Conservation (phyloP, 1,284 basidiomycete genomes). For the Rhodotorula sp. region DNA sequence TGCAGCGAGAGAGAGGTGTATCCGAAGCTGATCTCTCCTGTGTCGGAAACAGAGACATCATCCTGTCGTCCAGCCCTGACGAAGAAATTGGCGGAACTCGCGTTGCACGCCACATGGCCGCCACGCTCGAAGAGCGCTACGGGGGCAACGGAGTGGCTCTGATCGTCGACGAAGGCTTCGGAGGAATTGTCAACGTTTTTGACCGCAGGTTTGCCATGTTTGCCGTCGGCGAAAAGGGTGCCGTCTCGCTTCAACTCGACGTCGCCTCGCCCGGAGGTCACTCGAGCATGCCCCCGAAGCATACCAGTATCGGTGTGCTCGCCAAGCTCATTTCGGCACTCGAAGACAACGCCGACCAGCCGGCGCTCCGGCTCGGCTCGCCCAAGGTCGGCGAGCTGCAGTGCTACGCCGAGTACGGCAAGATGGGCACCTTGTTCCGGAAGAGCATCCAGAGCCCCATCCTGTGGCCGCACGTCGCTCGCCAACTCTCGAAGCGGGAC, state of each 20-base stretch:
- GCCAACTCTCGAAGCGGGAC: slow-evolving; percentile 50
- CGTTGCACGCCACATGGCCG: slow-evolving; percentile 59
- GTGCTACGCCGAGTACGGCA: slow-evolving; percentile 57
- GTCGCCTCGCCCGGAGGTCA: slow-evolving; percentile 44
- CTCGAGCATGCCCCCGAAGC: slow-evolving; percentile 40
- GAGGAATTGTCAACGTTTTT: slow-evolving; percentile 49
- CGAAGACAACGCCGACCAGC: slow-evolving; percentile 57
- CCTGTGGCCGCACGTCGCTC: slow-evolving; percentile 53
- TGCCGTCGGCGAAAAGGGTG: slow-evolving; percentile 55
- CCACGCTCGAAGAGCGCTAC: slow-evolving; percentile 58
- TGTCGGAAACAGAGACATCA: slow-evolving; percentile 52
- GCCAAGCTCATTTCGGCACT: slow-evolving; percentile 58
- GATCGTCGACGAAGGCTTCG: slow-evolving; percentile 55
- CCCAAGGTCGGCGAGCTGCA: slow-evolving; percentile 54
- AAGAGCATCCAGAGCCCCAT: slow-evolving; percentile 50
- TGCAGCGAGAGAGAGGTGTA: background rate
- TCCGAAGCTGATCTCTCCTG: background rate
- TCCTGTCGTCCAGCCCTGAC: slow-evolving; percentile 66
- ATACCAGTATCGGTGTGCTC: slow-evolving; percentile 60
- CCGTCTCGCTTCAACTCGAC: slow-evolving; percentile 37
- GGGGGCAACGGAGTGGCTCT: slow-evolving; percentile 62
- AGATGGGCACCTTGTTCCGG: slow-evolving; percentile 52
- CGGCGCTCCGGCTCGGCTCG: slow-evolving; percentile 47
- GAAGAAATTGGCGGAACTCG: slow-evolving; percentile 62
- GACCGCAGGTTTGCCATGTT: slow-evolving; percentile 49